Evolutionary conservation across 352 stramenopile genomes (phyloP), one percentile per base, ranked within the genome.

Genomic region (Elongisporangium undulatum): DNA sequence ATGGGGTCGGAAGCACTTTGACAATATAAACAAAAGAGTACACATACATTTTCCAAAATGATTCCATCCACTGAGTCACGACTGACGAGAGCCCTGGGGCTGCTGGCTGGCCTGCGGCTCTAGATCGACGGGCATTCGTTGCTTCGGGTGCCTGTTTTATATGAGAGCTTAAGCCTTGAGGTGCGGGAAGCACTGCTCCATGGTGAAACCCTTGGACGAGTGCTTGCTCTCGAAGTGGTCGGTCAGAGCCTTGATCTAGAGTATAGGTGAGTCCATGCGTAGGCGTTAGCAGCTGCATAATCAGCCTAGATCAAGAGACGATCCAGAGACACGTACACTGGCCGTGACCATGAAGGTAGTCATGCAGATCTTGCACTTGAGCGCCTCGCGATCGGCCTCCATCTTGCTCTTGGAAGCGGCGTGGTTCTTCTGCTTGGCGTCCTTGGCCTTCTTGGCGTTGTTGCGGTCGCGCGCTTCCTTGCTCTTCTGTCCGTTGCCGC

Each of bases 281-380:
- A 22, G 4, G n/a, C 54, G 3, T 21, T 17, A 26, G n/a, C 22
- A 61, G 23, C 10, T 9, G 41, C 58, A 51, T 19, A 10, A 20
- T 7, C 52, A 62, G 41, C 23, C 48, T 8, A 56, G 6, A 55
- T 21, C 62, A 22, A 56, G 20, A 49, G 9, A 41, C 8, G 29
- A 34, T 23, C 20, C 6, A 48, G 9, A 48, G 39, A 2, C 6
- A 79, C 84, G 58, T 80, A 92, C 85, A 54, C 68, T 90, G 56
- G 82, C 85, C 21, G 84, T 94, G 70, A 92, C 75, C 77, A 94
- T 89, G 64, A 94, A 92, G 13, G 82, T 92, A 24, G 83, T 90
- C 70, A 94, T 84, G 70, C 85, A 94, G 71, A 94, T 91, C 55
- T 90, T 94, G 79, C 85, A 94, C 75, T 92, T 94, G 74, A 90